A percentile compares a stretch with the other conserved stretches of the same genome.
Evolutionary conservation across 2,329 filamentous ascomycete species (phyloP).

Genomic region (Camptophora hylomeconis): DNA sequence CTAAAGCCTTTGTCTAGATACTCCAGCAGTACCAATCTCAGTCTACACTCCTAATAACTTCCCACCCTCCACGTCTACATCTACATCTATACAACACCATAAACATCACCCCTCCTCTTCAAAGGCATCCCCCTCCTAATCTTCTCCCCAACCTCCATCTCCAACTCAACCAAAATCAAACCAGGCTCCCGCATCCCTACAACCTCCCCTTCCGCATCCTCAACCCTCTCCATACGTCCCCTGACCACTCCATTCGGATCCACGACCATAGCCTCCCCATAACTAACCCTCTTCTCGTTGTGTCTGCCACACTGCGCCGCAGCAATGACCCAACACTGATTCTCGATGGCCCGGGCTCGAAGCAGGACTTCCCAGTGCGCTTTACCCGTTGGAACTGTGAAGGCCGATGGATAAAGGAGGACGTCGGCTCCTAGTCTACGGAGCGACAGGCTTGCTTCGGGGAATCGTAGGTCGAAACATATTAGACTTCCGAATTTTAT

Average conservation of each 20-base stretch:
- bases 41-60: no score
- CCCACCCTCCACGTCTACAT: no score
- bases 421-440: constrained; percentile 57
- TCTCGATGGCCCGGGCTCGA: constrained; percentile 73
- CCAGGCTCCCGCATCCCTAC: constrained; percentile 25
- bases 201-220: constrained; percentile 25
- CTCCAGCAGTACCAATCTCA: no score
- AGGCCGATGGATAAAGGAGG: constrained; percentile 78
- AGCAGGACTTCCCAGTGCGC: constrained; percentile 79
- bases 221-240: constrained; percentile 41
- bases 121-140: constrained; percentile 45
- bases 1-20: no score
- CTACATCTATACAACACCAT: no score
- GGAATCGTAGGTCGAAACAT: constrained; percentile 83
- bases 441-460: constrained; percentile 59
- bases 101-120: constrained; percentile 40
- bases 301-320: constrained; percentile 68
- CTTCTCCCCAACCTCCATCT: constrained; percentile 38
- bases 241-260: constrained; percentile 75
- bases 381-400: constrained; percentile 71
- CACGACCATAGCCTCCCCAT: constrained; percentile 74
- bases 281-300: constrained; percentile 65
- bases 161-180: constrained; percentile 40
- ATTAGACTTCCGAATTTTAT: constrained; percentile 69
- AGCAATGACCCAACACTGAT: constrained; percentile 74